Percentiles rank a stretch among this genome's conserved stretches.
Evolutionary conservation across 2,329 filamentous ascomycete species (phyloP).

Genomic region (Thielaviopsis euricoi): DNA sequence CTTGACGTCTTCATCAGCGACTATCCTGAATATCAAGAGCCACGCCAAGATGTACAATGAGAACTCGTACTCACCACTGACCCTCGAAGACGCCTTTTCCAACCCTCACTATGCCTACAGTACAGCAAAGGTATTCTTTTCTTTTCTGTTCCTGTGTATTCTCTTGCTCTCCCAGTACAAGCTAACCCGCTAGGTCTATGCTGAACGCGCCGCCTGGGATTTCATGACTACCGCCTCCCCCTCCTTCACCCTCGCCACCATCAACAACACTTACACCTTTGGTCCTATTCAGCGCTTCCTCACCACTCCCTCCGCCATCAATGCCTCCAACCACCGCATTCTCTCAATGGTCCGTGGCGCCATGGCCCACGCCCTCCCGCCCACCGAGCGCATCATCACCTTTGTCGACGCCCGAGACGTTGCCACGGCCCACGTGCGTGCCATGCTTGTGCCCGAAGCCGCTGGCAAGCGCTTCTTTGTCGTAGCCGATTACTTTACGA

Average conservation of each 20-base stretch:
- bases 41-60: constrained; percentile 17
- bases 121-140: constrained; percentile 16
- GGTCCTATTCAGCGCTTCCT: constrained; percentile 40
- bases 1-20: constrained; percentile 31
- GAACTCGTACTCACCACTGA: constrained; percentile 18
- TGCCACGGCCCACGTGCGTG: constrained; percentile 45
- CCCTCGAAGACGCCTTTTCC: constrained; percentile 12
- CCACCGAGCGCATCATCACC: constrained; percentile 22
- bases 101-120: constrained; percentile 18
- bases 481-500: constrained; percentile 21
- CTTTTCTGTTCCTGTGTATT: constrained; percentile 21
- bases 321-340: constrained; percentile 43
- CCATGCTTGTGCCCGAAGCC: constrained; percentile 37
- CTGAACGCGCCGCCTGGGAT: constrained; percentile 50
- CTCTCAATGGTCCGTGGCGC: constrained; percentile 46
- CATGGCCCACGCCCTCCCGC: constrained; percentile 37
- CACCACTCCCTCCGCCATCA: constrained; percentile 27
- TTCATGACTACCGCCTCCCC: constrained; percentile 16
- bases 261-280: constrained; percentile 46
- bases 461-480: constrained; percentile 48
- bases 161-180: background rate
- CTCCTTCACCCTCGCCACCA: constrained; percentile 44
- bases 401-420: constrained; percentile 48
- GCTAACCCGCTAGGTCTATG: constrained; percentile 30
- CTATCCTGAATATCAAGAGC: constrained; percentile 24